Base-by-base conservation (phyloP, 2,329 filamentous ascomycete genomes). In the Exophiala sideris region DNA sequence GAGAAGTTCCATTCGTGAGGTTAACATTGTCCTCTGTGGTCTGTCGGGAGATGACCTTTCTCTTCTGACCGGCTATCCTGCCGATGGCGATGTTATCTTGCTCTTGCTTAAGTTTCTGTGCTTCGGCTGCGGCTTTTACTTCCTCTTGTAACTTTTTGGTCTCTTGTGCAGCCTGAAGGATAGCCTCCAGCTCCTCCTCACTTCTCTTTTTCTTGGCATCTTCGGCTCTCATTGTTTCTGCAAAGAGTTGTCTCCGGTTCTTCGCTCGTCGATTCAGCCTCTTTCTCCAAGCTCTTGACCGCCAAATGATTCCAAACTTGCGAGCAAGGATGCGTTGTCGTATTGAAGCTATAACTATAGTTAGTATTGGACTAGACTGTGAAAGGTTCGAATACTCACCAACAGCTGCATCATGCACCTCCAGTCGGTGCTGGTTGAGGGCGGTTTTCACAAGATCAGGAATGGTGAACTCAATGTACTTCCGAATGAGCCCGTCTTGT, bases 21-120 rank as follows among this genome's bases (percentile, higher is more conserved):
- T 91, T 96, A n/a, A 10, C 62, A 89, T 89, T 0, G 84, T 95
- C 2, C 84, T 87, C 3, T 79, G 91, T 41, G 92, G 96, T 89
- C 84, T 96, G 21, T 82, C 85, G 0, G 87, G 89, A 0, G 86
- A 60, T 53, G 33, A 52, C 57, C 44, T 64, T 65, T 44, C 62
- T 49, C 57, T 64, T 64, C 34, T 57, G 56, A 16, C 62, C 62
- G 39, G 61, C 62, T 9, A 58, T 24, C 44, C 54, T 57, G 36
- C 45, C 40, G 16, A 47, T 46, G 24, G n/a, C 32, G 14, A 14
- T 48, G 16, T 32, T 32, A 10, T 40, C 51, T 38, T 51, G 46
- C 34, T 41, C 18, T 24, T 45, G 32, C 46, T 46, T 49, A 21
- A 47, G 11, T 24, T 46, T 14, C 33, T 41, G 35, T 41, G 48